These are phyloP conservation scores for Lachancea dasiensis DNA, from an alignment of 805 yeast species.

Conservation along the genomic window DNA sequence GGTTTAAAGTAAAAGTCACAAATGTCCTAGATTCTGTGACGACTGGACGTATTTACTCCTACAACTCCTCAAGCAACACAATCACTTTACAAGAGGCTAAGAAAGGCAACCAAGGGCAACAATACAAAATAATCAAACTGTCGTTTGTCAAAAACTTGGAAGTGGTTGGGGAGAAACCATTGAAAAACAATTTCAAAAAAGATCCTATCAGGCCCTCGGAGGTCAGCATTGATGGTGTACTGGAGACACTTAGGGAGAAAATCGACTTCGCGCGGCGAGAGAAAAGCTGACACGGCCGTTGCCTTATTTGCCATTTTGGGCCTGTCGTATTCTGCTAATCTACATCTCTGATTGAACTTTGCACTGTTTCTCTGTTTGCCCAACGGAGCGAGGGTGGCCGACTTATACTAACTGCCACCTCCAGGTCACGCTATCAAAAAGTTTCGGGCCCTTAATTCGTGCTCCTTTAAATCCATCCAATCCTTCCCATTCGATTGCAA, in stretches of 20 bases:
- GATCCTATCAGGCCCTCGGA: conserved; percentile 33
- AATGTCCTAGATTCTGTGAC: conserved; percentile 53
- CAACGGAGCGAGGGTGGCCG: conserved; percentile 1
- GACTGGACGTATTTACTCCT: conserved; percentile 61
- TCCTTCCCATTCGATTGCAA: conserved; percentile 38
- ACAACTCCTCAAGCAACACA: conserved; percentile 40
- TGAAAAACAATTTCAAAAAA: conserved; percentile 25
- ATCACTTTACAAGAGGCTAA: conserved; percentile 29
- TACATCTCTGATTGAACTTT: not conserved
- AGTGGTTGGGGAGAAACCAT: conserved; percentile 37
- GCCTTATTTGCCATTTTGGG: not conserved
- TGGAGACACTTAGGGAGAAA: conserved; percentile 21
- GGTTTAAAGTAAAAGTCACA: conserved; percentile 49
- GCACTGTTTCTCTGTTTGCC: not conserved
- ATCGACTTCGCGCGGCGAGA: conserved; percentile 22
- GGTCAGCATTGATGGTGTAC: conserved; percentile 28
- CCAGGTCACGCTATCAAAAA: conserved; percentile 47
- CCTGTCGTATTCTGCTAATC: not conserved
- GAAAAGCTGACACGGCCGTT: conserved; percentile 28
- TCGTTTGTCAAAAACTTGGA: conserved; percentile 50
- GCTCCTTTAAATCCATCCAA: conserved; percentile 69
- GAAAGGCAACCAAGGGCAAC: conserved; percentile 20
- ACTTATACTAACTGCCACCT: conserved; percentile 18
- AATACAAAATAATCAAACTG: conserved; percentile 49
- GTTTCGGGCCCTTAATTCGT: conserved; percentile 42